Conservation (phyloP, 2,329 filamentous ascomycete species). For the Coleophoma crateriformis region DNA sequence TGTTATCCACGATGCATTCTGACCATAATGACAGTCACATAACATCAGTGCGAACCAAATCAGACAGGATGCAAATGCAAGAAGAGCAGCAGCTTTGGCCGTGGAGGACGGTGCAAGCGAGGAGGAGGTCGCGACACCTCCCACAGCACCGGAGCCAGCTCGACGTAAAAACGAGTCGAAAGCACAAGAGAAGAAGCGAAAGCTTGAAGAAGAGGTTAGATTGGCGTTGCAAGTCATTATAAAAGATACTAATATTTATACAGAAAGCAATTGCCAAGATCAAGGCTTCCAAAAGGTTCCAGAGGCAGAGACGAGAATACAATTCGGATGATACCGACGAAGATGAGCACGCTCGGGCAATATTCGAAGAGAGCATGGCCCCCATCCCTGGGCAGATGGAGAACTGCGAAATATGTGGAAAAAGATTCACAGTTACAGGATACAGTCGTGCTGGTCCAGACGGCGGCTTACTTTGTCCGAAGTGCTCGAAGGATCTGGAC, state of each 20-base stretch:
- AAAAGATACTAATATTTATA: constrained; percentile 3
- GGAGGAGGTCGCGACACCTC: constrained; percentile 16
- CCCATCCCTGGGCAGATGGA: constrained; percentile 66
- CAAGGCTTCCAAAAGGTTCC: constrained; percentile 53
- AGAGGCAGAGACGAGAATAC: constrained; percentile 39
- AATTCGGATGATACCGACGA: constrained; percentile 41
- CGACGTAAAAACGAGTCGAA: constrained; percentile 20
- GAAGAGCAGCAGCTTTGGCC: constrained; percentile 35
- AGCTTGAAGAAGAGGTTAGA: constrained; percentile 35
- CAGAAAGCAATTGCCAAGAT: constrained; percentile 54
- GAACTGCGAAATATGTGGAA: constrained; percentile 79
- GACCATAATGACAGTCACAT: constrained; percentile 46
- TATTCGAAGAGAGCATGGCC: constrained; percentile 39
- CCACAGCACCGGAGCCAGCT: constrained; percentile 20
- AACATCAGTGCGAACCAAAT: constrained; percentile 63
- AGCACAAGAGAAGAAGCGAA: constrained; percentile 23
- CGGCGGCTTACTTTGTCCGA: constrained; percentile 80
- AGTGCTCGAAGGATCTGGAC: constrained; percentile 71
- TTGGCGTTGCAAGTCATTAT: constrained; percentile 3
- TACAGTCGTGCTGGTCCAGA: constrained; percentile 78
- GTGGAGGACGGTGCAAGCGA: constrained; percentile 37
- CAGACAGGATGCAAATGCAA: constrained; percentile 40
- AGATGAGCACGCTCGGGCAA: constrained; percentile 42
- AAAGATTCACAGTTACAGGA: constrained; percentile 87
- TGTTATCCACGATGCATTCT: neutral